Evolutionary conservation across 2,329 filamentous ascomycete species (phyloP).

Genomic region (Tolypocladium endophyticum): DNA sequence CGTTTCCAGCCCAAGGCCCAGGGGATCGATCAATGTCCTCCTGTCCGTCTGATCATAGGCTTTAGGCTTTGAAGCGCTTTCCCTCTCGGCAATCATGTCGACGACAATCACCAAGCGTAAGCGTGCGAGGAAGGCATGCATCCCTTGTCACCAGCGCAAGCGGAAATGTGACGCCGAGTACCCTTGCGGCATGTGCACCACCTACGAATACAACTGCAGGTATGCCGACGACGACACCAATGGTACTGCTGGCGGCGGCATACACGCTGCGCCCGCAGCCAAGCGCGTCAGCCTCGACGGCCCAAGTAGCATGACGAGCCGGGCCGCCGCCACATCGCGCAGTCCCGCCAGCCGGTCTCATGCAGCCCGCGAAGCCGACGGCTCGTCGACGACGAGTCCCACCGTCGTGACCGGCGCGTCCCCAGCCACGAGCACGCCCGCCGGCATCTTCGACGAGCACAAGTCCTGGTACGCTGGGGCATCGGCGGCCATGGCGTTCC

Average conservation of each 20-base stretch:
- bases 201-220: conserved; percentile 12
- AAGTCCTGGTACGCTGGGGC: conserved; percentile 9
- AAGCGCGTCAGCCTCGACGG: conserved; percentile 4
- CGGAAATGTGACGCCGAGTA: conserved; percentile 12
- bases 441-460: conserved; percentile 10
- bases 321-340: neutral
- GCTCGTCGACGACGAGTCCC: conserved; percentile 3
- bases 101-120: conserved; percentile 7
- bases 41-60: too few relatives aligned
- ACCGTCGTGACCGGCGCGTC: neutral
- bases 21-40: too few relatives aligned
- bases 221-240: conserved; percentile 5
- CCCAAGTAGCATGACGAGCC: neutral
- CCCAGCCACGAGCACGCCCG: neutral
- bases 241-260: neutral
- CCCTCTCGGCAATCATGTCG: conserved; percentile 3
- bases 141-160: conserved; percentile 12
- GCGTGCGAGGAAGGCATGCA: conserved; percentile 11
- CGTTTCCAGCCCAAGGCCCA: too few relatives aligned
- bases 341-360: neutral
- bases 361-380: neutral
- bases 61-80: neutral
- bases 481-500: conserved; percentile 11
- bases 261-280: neutral
- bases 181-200: conserved; percentile 11